A percentile compares a stretch with the other conserved stretches of the same genome.
phyloP scores from a whole-genome alignment of 202 grass and related monocot genomes.

The Zizania palustris region DNA sequence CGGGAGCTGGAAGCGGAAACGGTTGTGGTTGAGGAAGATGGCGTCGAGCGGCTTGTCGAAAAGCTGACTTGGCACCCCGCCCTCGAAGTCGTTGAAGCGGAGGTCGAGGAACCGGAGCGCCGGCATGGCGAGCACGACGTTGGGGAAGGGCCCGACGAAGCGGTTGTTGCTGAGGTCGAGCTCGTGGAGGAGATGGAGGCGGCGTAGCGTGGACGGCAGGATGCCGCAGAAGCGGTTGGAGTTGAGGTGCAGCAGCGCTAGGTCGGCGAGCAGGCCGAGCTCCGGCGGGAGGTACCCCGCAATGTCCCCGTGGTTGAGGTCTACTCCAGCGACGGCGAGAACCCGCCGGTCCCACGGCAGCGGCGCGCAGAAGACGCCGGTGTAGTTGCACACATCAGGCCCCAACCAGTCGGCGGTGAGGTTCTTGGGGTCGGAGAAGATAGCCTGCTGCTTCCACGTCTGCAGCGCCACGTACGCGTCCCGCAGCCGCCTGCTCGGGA shows the following conservation, averaged over 20 bases:
- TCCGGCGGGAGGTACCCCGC: slow-evolving; percentile 83
- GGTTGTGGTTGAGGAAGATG: too few species aligned
- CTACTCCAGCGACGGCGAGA: slow-evolving; percentile 64
- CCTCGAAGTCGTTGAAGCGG: slow-evolving; percentile 95
- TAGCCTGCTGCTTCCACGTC: slow-evolving; percentile 80
- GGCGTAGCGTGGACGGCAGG: slow-evolving; percentile 52
- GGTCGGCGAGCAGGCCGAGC: slow-evolving; percentile 75
- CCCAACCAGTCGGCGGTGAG: slow-evolving; percentile 81
- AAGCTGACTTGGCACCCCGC: slow-evolving; percentile 53
- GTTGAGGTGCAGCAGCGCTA: slow-evolving; percentile 77
- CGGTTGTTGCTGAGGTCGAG: slow-evolving; percentile 97
- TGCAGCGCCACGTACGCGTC: slow-evolving; percentile 93
- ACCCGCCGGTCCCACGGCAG: slow-evolving; percentile 43
- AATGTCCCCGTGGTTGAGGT: slow-evolving; percentile 96
- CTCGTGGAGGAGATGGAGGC: slow-evolving; percentile 70
- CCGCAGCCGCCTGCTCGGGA: slow-evolving; percentile 61
- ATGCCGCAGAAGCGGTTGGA: slow-evolving; percentile 85
- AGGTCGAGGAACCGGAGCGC: slow-evolving; percentile 81
- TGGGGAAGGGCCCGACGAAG: slow-evolving; percentile 74
- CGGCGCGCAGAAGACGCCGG: slow-evolving; percentile 67
- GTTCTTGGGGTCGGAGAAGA: slow-evolving; percentile 77
- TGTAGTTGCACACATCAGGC: slow-evolving; percentile 73
- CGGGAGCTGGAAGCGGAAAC: slow-evolving; percentile 69
- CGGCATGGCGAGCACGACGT: slow-evolving; percentile 61
- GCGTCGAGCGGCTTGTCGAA: slow-evolving; percentile 89